A percentile compares a stretch with the other conserved stretches of the same genome.
These are phyloP conservation scores for Candida qinlingensis DNA, from an alignment of 805 yeast genomes.

Conservation along the genomic window DNA sequence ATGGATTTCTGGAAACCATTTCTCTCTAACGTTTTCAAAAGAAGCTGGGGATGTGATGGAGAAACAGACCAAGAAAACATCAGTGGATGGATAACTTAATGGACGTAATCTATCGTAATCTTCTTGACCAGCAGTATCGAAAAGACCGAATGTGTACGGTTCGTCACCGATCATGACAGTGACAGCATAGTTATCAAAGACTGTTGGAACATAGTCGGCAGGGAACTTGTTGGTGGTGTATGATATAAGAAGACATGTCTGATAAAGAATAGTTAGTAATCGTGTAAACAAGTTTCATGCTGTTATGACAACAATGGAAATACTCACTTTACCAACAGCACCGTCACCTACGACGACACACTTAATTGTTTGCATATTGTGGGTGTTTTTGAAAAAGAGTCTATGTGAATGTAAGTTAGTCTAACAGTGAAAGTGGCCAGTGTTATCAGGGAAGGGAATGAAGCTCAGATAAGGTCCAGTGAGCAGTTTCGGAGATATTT, in stretches of 20 bases:
- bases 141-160: conserved; percentile 94
- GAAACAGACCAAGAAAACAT: conserved; percentile 92
- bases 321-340: conserved; percentile 85
- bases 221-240: conserved; percentile 97
- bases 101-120: conserved; percentile 98
- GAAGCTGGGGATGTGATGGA: conserved; percentile 96
- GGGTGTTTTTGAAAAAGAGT: neutral
- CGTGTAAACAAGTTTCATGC: too few species aligned
- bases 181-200: conserved; percentile 91
- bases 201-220: conserved; percentile 98
- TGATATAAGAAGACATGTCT: conserved; percentile 89
- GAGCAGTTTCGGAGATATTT: neutral
- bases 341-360: conserved; percentile 99
- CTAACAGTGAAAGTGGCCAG: too few species aligned
- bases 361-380: conserved; percentile 54
- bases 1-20: conserved; percentile 98
- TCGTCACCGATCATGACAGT: conserved; percentile 97
- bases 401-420: neutral
- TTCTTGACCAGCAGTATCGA: conserved; percentile 99
- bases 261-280: neutral
- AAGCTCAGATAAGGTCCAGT: neutral
- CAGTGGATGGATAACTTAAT: conserved; percentile 93
- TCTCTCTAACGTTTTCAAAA: conserved; percentile 95
- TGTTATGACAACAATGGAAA: neutral
- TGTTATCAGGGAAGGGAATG: neutral